Base-by-base conservation (phyloP, 192 early-diverging fungal genomes). In the Entomortierella parvispora region DNA sequence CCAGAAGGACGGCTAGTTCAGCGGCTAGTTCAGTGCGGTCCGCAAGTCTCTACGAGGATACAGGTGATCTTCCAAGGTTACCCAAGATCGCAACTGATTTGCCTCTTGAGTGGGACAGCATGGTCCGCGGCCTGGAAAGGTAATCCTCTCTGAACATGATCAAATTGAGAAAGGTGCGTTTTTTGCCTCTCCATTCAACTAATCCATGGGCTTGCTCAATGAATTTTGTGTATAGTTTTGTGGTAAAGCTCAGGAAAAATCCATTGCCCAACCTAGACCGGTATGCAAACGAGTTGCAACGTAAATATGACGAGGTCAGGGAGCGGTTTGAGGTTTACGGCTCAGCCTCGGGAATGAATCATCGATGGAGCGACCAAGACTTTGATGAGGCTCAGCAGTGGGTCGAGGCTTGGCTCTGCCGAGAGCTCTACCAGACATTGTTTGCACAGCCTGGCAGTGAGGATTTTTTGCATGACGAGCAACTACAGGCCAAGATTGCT, bases 401-500 rank as follows among this genome's bases (percentile, higher is more conserved):
- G 47, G 70, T 86, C 0, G 85, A 86, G 44, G 58, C 62, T 7
- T 86, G 80, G 59, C 55, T 86, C 4, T 86, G 85, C 55, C 55
- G 65, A 3, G 80, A 83, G 40, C 43, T 86, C 25, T 86, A 86
- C 52, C 57, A 65, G 2, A 44, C 62, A 4, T 59, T 85, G 4
- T 85, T 83, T 55, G 56, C 79, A 0, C 58, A 65, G 22, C 66
- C 80, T 22, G 40, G 29, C 49, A 75, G 82, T 28, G 85, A 89
- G 65, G 91, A 90, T 42, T 75, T 80, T 1, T 56, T 77, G 56
- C 86, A 82, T 17, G 91, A 93, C 56, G 88, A 90, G 55, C 84
- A 82, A 47, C 68, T 91, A 25, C 87, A 86, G 22, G 88, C 89
- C 58, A 85, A 88, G 32, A 88, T 91, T 29, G 89, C 88, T 2